Conservation (phyloP, 2,329 filamentous ascomycete genomes). For the Aspergillus ruber region DNA sequence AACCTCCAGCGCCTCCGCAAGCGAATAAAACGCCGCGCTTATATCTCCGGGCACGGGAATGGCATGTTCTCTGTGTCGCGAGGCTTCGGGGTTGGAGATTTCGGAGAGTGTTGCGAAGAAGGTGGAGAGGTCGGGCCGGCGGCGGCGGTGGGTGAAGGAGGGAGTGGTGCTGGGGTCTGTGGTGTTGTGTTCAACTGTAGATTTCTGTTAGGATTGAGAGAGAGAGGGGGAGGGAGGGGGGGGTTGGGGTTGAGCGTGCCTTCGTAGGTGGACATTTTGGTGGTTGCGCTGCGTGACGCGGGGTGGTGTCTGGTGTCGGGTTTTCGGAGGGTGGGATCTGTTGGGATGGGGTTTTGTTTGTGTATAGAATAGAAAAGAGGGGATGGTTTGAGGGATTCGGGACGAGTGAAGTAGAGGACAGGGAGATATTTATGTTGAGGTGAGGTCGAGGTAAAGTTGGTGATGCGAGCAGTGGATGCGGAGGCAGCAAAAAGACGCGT, state of each 20-base stretch:
- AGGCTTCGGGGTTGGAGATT: conserved; percentile 43
- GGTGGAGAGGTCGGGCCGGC: conserved; percentile 58
- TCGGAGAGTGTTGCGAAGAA: conserved; percentile 58
- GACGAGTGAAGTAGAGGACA: no score
- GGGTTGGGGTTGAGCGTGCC: conserved; percentile 16
- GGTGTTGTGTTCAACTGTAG: conserved; percentile 38
- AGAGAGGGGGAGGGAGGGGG: no score
- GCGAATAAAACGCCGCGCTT: conserved; percentile 52
- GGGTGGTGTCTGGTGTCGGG: background rate
- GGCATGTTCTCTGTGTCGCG: conserved; percentile 51
- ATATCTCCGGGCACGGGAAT: conserved; percentile 56
- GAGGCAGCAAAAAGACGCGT: no score
- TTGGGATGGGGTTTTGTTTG: background rate
- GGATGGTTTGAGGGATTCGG: background rate
- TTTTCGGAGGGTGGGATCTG: background rate
- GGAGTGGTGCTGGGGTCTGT: conserved; percentile 20
- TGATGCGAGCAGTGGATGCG: no score
- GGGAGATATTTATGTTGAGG: no score
- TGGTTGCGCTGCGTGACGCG: conserved; percentile 5
- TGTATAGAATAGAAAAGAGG: background rate
- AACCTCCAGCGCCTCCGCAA: conserved; percentile 55
- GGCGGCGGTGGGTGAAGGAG: conserved; percentile 30
- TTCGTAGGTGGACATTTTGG: conserved; percentile 38
- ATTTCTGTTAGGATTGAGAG: conserved; percentile 1
- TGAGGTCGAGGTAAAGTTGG: no score